A percentile compares a stretch with the other conserved stretches of the same genome.
These are phyloP conservation scores for Boletus rubescentipes DNA, from an alignment of 768 basidiomycete species.

Conservation along the genomic window DNA sequence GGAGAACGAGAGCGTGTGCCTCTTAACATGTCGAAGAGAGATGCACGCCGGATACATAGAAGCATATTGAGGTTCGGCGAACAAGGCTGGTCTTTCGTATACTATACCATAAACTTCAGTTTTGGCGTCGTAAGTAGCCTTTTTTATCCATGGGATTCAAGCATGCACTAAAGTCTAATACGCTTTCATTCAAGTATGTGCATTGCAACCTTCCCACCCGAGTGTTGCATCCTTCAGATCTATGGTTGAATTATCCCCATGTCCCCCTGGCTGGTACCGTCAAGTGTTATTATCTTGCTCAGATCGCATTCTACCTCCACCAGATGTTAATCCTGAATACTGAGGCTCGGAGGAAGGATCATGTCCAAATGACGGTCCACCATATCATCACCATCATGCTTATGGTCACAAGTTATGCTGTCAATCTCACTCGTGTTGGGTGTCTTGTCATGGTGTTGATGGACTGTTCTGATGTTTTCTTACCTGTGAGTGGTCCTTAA, in stretches of 20 bases:
- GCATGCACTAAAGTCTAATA: constrained; percentile 8
- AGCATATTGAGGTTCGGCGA: constrained; percentile 88
- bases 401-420: constrained; percentile 73
- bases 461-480: constrained; percentile 91
- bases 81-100: constrained; percentile 88
- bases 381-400: constrained; percentile 87
- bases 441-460: constrained; percentile 88
- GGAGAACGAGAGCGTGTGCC: constrained; percentile 11
- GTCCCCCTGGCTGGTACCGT: constrained; percentile 69
- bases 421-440: constrained; percentile 86
- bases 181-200: constrained; percentile 60
- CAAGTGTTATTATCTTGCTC: constrained; percentile 94
- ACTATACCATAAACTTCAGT: constrained; percentile 72
- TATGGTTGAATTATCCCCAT: constrained; percentile 87
- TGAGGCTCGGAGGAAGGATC: too few relatives aligned
- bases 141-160: constrained; percentile 6
- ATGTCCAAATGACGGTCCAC: too few relatives aligned
- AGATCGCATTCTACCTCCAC: too few relatives aligned
- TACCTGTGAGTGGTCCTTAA: constrained; percentile 63
- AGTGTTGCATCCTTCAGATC: too few relatives aligned
- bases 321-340: too few relatives aligned
- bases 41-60: constrained; percentile 63
- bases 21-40: constrained; percentile 37
- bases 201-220: constrained; percentile 69
- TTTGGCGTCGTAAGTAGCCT: constrained; percentile 76